Conservation (phyloP, 176 grass and related monocot species). For the Musa schizocarpa region DNA sequence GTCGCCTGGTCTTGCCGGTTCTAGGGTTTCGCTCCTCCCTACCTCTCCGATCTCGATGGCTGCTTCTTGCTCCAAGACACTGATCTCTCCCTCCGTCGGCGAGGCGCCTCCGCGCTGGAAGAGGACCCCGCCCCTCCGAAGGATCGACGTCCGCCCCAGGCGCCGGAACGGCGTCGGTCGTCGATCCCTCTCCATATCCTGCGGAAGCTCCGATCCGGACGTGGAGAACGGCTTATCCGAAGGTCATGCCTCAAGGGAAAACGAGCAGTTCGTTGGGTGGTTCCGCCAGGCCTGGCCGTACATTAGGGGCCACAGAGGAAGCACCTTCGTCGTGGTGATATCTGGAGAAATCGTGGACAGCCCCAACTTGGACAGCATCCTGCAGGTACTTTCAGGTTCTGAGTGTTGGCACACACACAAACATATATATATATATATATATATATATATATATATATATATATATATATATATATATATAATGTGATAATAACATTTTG, state of each 20-base stretch:
- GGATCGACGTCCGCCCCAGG: background rate
- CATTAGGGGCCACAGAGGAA: conserved; percentile 67
- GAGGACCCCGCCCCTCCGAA: background rate
- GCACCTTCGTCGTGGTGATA: conserved; percentile 75
- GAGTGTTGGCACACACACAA: no score
- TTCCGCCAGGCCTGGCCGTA: conserved; percentile 84
- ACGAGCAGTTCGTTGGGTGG: conserved; percentile 59
- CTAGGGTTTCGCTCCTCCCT: background rate
- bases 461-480: no score
- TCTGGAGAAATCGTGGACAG: conserved; percentile 69
- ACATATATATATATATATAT: no score
- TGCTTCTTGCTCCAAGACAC: background rate
- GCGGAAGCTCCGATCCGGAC: conserved; percentile 11
- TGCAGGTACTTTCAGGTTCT: conserved; percentile 36
- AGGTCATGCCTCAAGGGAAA: conserved; percentile 10
- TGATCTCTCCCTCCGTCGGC: background rate
- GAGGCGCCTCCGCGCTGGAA: background rate
- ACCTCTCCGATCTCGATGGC: background rate
- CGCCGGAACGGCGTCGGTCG: background rate
- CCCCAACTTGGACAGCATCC: conserved; percentile 52
- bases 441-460: no score
- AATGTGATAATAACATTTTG: background rate
- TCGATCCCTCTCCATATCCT: background rate
- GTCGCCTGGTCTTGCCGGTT: no score
- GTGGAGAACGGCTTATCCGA: background rate